Percentiles rank a stretch among this genome's conserved stretches.
Evolutionary conservation across 208 protist species (phyloP).

Genomic region (Kentomonas sorsogonicus): DNA sequence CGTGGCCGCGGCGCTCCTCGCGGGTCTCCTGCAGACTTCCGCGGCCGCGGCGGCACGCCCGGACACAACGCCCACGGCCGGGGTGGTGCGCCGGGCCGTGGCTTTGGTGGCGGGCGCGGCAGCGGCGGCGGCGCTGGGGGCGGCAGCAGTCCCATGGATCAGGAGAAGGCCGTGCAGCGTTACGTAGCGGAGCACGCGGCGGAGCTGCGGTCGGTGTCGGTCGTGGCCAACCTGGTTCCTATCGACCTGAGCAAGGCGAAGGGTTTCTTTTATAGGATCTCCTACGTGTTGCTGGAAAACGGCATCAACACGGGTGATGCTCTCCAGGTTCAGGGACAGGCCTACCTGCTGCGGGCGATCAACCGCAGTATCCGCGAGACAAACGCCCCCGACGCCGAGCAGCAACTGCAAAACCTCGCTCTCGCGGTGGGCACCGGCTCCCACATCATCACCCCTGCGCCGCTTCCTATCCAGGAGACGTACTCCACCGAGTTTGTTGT

Average conservation of each 20-base stretch:
- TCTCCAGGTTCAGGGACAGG: too few species aligned
- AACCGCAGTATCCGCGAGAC: too few species aligned
- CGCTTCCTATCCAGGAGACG: neutral
- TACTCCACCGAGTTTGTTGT: neutral
- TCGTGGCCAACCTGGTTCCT: neutral
- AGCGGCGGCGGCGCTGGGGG: too few species aligned
- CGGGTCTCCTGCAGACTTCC: neutral
- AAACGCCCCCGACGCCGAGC: too few species aligned
- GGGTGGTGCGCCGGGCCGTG: neutral
- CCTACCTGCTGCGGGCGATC: too few species aligned
- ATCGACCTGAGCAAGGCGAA: slow-evolving; percentile 5
- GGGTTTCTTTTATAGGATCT: neutral
- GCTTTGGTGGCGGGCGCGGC: neutral
- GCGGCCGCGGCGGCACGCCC: neutral
- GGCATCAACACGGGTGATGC: too few species aligned
- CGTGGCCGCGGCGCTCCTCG: too few species aligned
- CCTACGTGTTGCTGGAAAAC: neutral
- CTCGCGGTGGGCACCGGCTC: neutral
- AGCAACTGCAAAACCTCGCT: too few species aligned
- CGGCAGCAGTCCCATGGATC: too few species aligned
- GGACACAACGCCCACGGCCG: neutral
- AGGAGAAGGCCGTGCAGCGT: too few species aligned
- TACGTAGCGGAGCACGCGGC: too few species aligned
- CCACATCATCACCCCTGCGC: neutral
- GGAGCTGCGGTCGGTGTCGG: too few species aligned